A percentile compares a stretch with the other conserved stretches of the same genome.
phyloP scores from a whole-genome alignment of 306 rosid genomes.

The Dalbergia cochinchinensis region DNA sequence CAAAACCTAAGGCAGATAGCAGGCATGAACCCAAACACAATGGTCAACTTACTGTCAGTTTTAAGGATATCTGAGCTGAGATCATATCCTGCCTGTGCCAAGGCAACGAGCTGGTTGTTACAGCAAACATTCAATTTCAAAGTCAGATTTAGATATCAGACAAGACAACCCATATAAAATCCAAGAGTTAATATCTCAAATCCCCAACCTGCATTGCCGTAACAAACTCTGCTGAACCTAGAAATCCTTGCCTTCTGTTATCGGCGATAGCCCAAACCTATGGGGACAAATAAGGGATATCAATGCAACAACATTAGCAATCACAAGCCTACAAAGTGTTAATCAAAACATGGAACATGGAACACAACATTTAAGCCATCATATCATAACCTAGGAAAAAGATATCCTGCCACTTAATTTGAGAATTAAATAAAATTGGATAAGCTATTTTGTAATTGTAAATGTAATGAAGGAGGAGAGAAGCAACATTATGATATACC shows the following conservation, averaged over 20 bases:
- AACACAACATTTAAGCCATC: constrained; percentile 9
- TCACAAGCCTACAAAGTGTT: not conserved
- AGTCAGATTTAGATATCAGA: constrained; percentile 35
- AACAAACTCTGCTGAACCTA: constrained; percentile 78
- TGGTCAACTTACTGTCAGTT: constrained; percentile 63
- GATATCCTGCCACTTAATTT: not conserved
- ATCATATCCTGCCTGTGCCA: constrained; percentile 81
- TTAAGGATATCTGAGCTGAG: constrained; percentile 69
- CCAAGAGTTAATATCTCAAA: not conserved
- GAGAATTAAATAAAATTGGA: not conserved
- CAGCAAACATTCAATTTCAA: constrained; percentile 25
- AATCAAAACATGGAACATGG: not conserved
- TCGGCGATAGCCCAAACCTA: constrained; percentile 90
- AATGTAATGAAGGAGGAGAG: not conserved
- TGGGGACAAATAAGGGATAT: not conserved
- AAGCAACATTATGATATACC: constrained; percentile 2
- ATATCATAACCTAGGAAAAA: not conserved
- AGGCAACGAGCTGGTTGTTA: constrained; percentile 68
- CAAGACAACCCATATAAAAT: not conserved
- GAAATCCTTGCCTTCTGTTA: constrained; percentile 74
- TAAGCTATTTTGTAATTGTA: not conserved
- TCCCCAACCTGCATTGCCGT: constrained; percentile 84
- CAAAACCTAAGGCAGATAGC: not conserved
- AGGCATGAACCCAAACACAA: not conserved
- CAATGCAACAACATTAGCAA: not conserved